Base-by-base conservation (phyloP, 148 eudicot species). In the Rhododendron henanense region DNA sequence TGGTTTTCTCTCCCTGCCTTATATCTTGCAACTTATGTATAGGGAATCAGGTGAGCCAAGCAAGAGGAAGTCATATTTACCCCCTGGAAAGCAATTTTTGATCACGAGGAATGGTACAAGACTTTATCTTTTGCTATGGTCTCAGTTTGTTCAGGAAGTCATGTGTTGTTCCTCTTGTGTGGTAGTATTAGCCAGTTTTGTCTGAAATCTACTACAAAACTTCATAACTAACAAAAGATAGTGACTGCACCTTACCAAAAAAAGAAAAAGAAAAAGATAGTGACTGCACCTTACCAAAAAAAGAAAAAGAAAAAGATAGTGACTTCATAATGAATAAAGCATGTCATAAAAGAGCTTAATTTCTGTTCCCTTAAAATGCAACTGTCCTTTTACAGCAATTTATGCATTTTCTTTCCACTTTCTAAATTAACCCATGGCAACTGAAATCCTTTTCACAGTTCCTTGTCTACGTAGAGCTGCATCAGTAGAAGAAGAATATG, bases 1-100 rank as follows among this genome's bases (percentile, higher is more conserved):
- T 0, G 15, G 50, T 23, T 63, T 5, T 28, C 75, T 15, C 79
- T 84, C 25, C 21, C 37, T 81, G 10, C n/a, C 73, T 84, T 35
- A 84, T 84, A 23, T 41, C 87, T 87, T 83, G 21, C 10, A 78
- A 35, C 81, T 77, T 87, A 3, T 84, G 85, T 85, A 78, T 85
- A 97, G 99, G 99, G 99, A 97, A 93, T 92, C 98, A 15, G 99
- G 99, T 61, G 98, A 97, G 87, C 98, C 98, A 41, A 90, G 89
- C 93, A 97, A 95, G 91, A 92, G 98, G 90, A 97, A 95, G 90
- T 84, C 98, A 69, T 95, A 94, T 88, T 88, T 97, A 73, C 99
- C 99, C 1, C 57, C 87, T 71, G 96, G 93, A 21, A 97, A 97
- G 85, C 99, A 97, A 84, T 95, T 97, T 88, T 91, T 97, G 87